Evolutionary conservation across 2,329 filamentous ascomycete genomes (phyloP).

Genomic region (Penicillium nordicum): DNA sequence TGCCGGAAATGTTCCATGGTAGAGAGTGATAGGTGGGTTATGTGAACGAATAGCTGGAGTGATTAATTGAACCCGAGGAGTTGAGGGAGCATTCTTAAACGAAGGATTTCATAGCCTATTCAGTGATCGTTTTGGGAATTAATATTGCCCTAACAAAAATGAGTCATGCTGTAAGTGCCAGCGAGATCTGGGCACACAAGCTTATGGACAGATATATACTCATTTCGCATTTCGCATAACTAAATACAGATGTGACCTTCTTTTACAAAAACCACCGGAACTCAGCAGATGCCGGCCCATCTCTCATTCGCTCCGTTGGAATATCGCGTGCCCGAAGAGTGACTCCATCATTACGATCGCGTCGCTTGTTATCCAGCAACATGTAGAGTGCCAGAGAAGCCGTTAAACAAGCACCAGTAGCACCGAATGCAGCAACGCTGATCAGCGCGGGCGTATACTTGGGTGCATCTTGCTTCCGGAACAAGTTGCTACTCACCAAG

Average conservation of each 20-base stretch:
- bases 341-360: slow-evolving; percentile 56
- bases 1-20: neutral
- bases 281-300: slow-evolving; percentile 53
- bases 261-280: slow-evolving; percentile 56
- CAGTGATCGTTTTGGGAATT: neutral
- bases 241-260: neutral
- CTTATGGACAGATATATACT: neutral
- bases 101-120: neutral
- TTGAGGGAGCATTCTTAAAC: neutral
- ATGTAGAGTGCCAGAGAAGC: slow-evolving; percentile 60
- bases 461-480: slow-evolving; percentile 60
- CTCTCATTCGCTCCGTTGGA: slow-evolving; percentile 54
- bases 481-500: slow-evolving; percentile 66
- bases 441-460: slow-evolving; percentile 65
- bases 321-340: slow-evolving; percentile 56
- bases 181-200: neutral
- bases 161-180: neutral
- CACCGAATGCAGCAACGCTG: slow-evolving; percentile 54
- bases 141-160: neutral
- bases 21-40: neutral
- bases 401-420: slow-evolving; percentile 55
- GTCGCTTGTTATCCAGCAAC: slow-evolving; percentile 61
- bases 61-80: neutral
- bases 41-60: neutral
- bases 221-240: neutral